phyloP scores from a whole-genome alignment of 345 rosid genomes.

The Kernera saxatilis region DNA sequence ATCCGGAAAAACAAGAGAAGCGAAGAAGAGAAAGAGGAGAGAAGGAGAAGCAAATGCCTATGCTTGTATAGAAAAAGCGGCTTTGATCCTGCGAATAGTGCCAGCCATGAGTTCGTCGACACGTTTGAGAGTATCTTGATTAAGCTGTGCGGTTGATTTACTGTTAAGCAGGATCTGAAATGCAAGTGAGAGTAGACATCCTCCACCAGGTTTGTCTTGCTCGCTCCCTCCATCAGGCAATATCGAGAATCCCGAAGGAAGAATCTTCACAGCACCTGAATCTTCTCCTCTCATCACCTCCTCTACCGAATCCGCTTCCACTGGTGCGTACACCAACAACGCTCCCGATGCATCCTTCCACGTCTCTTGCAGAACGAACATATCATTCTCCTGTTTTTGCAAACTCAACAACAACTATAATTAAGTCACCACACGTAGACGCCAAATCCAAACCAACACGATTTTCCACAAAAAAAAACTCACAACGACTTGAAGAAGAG shows the following conservation, averaged over 20 bases:
- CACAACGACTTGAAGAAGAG: slow-evolving; percentile 40
- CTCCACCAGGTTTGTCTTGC: slow-evolving; percentile 7
- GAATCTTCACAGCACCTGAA: slow-evolving; percentile 25
- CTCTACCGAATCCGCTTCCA: slow-evolving; percentile 29
- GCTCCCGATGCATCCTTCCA: slow-evolving; percentile 51
- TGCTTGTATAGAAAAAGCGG: slow-evolving; percentile 12
- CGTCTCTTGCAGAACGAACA: slow-evolving; percentile 51
- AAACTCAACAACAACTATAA: neutral
- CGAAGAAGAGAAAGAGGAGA: neutral
- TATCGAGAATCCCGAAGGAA: slow-evolving; percentile 54
- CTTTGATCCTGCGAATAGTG: slow-evolving; percentile 43
- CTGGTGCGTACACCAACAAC: slow-evolving; percentile 47
- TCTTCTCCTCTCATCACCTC: slow-evolving; percentile 33
- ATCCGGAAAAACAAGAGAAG: neutral
- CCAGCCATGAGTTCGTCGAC: slow-evolving; percentile 35
- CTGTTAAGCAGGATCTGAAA: slow-evolving; percentile 42
- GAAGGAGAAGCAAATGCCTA: neutral
- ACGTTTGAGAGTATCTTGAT: slow-evolving; percentile 16
- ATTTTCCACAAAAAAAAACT: slow-evolving; percentile 22
- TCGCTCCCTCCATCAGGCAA: slow-evolving; percentile 28
- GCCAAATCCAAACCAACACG: neutral
- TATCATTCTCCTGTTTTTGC: slow-evolving; percentile 26
- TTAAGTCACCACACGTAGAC: neutral
- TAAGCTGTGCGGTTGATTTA: slow-evolving; percentile 30
- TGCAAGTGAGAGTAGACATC: slow-evolving; percentile 43